Evolutionary conservation across 176 grass and related monocot genomes (phyloP).

Genomic region (Tuctoria greenei): DNA sequence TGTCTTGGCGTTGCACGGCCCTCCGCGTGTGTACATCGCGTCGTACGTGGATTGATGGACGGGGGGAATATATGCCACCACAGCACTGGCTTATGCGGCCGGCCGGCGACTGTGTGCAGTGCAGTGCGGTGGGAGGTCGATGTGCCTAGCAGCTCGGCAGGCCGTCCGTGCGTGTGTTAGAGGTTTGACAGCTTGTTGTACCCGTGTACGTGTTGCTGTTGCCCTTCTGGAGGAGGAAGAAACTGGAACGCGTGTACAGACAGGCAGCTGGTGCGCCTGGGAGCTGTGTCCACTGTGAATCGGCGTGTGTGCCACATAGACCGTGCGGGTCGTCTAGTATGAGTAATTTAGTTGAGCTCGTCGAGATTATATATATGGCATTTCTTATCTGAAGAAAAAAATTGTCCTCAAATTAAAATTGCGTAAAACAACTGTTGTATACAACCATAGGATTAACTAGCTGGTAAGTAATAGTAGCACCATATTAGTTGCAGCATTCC

Average conservation of each 20-base stretch:
- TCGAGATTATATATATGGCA: too few relatives aligned
- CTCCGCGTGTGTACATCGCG: not conserved
- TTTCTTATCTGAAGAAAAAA: too few relatives aligned
- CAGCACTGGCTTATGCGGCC: not conserved
- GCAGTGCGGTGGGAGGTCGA: too few relatives aligned
- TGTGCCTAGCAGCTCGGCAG: not conserved
- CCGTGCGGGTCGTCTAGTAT: not conserved
- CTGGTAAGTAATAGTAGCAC: too few relatives aligned
- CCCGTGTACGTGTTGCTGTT: not conserved
- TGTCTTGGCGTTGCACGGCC: not conserved
- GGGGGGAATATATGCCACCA: not conserved
- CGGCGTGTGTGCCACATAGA: not conserved
- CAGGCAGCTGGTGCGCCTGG: not conserved
- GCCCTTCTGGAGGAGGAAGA: not conserved
- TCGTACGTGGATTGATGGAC: not conserved
- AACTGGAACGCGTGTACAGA: not conserved
- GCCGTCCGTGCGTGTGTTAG: not conserved
- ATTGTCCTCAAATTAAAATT: too few relatives aligned
- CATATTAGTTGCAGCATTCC: too few relatives aligned
- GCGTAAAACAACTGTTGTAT: too few relatives aligned
- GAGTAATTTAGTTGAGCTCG: too few relatives aligned
- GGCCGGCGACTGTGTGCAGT: not conserved
- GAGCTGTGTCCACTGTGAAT: not conserved
- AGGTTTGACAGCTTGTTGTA: not conserved
- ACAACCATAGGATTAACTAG: too few relatives aligned